These are phyloP conservation scores for Annulohypoxylon truncatum DNA, from an alignment of 2,329 filamentous ascomycete genomes.

Conservation along the genomic window DNA sequence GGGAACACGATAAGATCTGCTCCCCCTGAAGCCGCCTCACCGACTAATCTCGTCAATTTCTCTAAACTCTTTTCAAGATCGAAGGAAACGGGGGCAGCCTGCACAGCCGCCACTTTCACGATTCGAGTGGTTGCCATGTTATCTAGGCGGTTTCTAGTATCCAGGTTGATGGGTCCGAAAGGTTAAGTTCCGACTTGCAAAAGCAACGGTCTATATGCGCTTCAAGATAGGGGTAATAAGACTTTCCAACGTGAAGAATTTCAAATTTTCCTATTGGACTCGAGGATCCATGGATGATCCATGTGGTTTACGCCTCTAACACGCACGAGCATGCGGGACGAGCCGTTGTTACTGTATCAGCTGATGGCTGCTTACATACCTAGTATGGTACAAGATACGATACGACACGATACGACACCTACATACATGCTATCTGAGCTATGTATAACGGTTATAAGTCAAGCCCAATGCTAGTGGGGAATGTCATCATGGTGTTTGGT, in stretches of 20 bases:
- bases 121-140: slow-evolving; percentile 38
- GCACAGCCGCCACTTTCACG: slow-evolving; percentile 55
- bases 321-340: slow-evolving; percentile 18
- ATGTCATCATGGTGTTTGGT: slow-evolving; percentile 25
- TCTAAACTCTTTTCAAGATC: slow-evolving; percentile 52
- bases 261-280: slow-evolving; percentile 20
- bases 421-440: slow-evolving; percentile 5
- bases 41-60: slow-evolving; percentile 51
- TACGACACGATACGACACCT: slow-evolving; percentile 15
- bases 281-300: background rate
- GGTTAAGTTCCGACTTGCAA: slow-evolving; percentile 16
- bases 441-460: slow-evolving; percentile 25
- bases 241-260: background rate
- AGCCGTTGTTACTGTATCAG: slow-evolving; percentile 27
- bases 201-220: slow-evolving; percentile 6
- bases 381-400: slow-evolving; percentile 13
- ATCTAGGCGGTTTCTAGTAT: background rate
- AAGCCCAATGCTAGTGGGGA: slow-evolving; percentile 25
- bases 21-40: slow-evolving; percentile 51
- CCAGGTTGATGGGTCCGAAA: slow-evolving; percentile 16
- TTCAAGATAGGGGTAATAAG: slow-evolving; percentile 13
- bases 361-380: slow-evolving; percentile 10
- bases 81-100: slow-evolving; percentile 56
- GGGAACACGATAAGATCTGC: slow-evolving; percentile 57
- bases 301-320: slow-evolving; percentile 7